Evolutionary conservation across 2,329 filamentous ascomycete species (phyloP).

Genomic region (Aulographum hederae): DNA sequence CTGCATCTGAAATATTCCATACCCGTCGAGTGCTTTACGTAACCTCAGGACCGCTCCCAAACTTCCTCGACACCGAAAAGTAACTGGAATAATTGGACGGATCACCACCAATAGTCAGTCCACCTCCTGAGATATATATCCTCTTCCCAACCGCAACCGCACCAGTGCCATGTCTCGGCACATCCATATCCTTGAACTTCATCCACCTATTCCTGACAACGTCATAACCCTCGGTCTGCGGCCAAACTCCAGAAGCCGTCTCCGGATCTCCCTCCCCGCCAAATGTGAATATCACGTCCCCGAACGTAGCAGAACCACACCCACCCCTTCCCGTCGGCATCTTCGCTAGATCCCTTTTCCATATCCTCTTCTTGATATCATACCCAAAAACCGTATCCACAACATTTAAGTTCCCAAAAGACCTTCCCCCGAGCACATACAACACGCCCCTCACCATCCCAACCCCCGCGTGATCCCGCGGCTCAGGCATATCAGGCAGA

Average conservation of each 20-base stretch:
- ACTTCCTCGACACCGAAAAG: no score
- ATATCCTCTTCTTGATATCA: slow-evolving; percentile 9
- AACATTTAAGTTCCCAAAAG: slow-evolving; percentile 6
- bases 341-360: slow-evolving; percentile 2
- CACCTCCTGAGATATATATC: slow-evolving; percentile 12
- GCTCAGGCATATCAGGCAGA: slow-evolving; percentile 8
- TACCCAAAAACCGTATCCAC: slow-evolving; percentile 10
- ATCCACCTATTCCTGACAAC: slow-evolving; percentile 9
- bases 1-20: no score
- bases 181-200: slow-evolving; percentile 7
- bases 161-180: slow-evolving; percentile 12
- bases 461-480: slow-evolving; percentile 11
- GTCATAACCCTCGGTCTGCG: slow-evolving; percentile 9
- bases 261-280: slow-evolving; percentile 11
- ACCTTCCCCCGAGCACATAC: slow-evolving; percentile 12
- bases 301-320: slow-evolving; percentile 8
- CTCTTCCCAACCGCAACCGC: slow-evolving; percentile 9
- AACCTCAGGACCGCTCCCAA: no score
- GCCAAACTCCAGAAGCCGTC: slow-evolving; percentile 3
- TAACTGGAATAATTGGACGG: no score
- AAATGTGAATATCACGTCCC: slow-evolving; percentile 11
- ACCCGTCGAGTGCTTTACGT: no score
- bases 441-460: slow-evolving; percentile 10
- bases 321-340: slow-evolving; percentile 13
- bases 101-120: no score